phyloP scores from a whole-genome alignment of 805 yeast genomes.

The Spathaspora arborariae region DNA sequence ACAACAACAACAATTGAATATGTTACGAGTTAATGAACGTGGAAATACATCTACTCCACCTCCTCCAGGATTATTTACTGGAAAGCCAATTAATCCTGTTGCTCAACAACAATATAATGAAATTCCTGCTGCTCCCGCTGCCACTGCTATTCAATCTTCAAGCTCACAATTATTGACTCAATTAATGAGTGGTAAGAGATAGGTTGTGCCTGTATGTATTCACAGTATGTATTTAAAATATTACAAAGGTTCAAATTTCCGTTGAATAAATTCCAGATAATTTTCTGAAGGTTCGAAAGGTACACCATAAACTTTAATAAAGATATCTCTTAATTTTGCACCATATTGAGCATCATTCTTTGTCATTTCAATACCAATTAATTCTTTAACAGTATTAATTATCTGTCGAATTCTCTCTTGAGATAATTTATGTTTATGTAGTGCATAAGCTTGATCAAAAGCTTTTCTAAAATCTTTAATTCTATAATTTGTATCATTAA shows the following conservation, averaged over 20 bases:
- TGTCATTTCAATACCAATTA: conserved; percentile 6
- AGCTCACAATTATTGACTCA: conserved; percentile 82
- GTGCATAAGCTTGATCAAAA: conserved; percentile 14
- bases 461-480: conserved; percentile 6
- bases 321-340: conserved; percentile 13
- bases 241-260: conserved; percentile 1
- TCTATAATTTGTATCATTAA: conserved; percentile 8
- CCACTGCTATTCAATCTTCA: conserved; percentile 33
- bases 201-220: conserved; percentile 2
- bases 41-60: conserved; percentile 54
- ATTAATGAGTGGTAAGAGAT: conserved; percentile 74
- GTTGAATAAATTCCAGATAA: conserved; percentile 3
- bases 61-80: conserved; percentile 65
- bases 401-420: conserved; percentile 7
- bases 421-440: conserved; percentile 6
- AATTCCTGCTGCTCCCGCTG: conserved; percentile 8
- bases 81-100: conserved; percentile 7
- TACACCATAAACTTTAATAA: conserved; percentile 13
- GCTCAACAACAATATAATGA: conserved; percentile 13
- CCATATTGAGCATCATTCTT: conserved; percentile 13
- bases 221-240: not conserved
- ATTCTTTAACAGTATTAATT: not conserved
- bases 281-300: conserved; percentile 15
- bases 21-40: conserved; percentile 30
- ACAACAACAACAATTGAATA: conserved; percentile 12